Percentiles rank a stretch among this genome's conserved stretches.
Evolutionary conservation across 2,329 filamentous ascomycete genomes (phyloP).

Genomic region (Arthroderma uncinatum): DNA sequence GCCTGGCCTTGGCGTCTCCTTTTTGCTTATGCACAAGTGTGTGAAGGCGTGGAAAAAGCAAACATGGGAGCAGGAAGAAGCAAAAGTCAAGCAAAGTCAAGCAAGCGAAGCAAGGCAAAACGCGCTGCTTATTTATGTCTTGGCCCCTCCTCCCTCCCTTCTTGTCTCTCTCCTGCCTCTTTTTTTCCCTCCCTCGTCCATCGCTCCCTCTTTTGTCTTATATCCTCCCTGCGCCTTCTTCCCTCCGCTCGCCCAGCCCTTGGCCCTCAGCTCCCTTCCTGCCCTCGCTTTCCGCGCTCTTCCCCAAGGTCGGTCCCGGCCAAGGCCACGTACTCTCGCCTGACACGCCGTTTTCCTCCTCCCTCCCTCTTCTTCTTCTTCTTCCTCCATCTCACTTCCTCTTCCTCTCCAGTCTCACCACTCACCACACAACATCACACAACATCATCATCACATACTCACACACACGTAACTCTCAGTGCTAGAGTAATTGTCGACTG

Average conservation of each 20-base stretch:
- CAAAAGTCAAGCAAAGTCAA: background rate
- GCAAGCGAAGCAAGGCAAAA: background rate
- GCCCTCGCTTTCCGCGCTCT: background rate
- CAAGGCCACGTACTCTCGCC: background rate
- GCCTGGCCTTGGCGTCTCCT: slow-evolving; percentile 8
- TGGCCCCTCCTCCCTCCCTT: slow-evolving; percentile 10
- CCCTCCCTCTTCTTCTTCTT: slow-evolving; percentile 4
- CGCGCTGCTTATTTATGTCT: slow-evolving; percentile 5
- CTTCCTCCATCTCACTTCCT: background rate
- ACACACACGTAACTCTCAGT: background rate
- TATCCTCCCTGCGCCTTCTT: background rate
- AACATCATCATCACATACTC: too few species aligned
- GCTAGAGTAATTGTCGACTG: background rate
- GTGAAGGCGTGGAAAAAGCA: too few species aligned
- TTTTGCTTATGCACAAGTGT: too few species aligned
- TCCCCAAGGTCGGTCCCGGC: background rate
- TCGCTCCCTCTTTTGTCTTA: background rate
- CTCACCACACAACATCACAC: background rate
- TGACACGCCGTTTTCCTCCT: background rate
- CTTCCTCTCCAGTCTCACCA: background rate
- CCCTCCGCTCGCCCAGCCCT: background rate
- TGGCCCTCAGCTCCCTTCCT: slow-evolving; percentile 4
- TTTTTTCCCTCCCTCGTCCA: background rate
- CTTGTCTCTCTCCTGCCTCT: slow-evolving; percentile 15
- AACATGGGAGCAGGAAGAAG: background rate